Evolutionary conservation across 176 grass and related monocot species (phyloP).

Genomic region (Triticum monococcum): DNA sequence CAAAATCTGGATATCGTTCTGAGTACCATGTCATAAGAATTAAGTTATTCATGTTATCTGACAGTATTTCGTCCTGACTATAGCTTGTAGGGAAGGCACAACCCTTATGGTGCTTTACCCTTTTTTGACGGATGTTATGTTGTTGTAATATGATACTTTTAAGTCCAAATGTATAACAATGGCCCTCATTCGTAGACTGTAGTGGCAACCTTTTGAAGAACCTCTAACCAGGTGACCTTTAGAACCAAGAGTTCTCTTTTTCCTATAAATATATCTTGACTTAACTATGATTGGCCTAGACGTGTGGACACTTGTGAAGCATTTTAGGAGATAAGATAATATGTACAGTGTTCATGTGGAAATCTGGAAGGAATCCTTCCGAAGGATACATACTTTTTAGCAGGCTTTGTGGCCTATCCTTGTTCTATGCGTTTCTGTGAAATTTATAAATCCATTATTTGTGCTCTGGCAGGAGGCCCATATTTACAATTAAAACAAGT

Average conservation of each 20-base stretch:
- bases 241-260: not conserved
- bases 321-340: not conserved
- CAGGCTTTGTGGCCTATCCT: conserved; percentile 8
- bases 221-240: not conserved
- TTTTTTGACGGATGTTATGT: not conserved
- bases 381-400: not conserved
- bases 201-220: not conserved
- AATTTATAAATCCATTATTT: conserved; percentile 12
- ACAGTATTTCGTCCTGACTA: not conserved
- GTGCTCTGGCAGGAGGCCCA: conserved; percentile 55
- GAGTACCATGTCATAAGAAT: conserved; percentile 4
- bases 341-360: not conserved
- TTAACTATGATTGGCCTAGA: not conserved
- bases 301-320: not conserved
- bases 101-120: not conserved
- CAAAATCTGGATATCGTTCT: not conserved
- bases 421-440: not conserved
- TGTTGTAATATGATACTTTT: conserved; percentile 6
- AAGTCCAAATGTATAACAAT: not conserved
- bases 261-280: not conserved
- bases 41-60: not conserved
- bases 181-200: not conserved
- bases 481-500: conserved; percentile 71
- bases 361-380: not conserved
- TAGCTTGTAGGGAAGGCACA: conserved; percentile 10